Conservation (phyloP, 805 yeast genomes). For the Candida hispaniensis region DNA sequence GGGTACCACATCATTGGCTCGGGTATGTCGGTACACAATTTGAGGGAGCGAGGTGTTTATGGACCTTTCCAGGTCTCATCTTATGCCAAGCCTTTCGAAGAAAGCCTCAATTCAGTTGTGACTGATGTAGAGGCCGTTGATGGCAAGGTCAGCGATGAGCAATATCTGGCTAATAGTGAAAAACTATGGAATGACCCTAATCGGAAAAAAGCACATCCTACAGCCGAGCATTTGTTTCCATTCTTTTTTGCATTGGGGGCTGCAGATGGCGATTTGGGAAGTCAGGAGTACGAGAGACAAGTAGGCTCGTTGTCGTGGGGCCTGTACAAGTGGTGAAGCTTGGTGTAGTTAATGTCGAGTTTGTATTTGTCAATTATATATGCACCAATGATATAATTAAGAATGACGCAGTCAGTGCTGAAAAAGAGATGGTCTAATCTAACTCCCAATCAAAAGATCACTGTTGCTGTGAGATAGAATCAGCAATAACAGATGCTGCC, state of each 20-base stretch:
- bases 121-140: constrained; percentile 11
- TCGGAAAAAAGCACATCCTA: constrained; percentile 51
- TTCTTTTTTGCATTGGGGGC: constrained; percentile 51
- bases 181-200: constrained; percentile 33
- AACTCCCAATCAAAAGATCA: no score
- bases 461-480: no score
- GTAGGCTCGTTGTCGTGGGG: constrained; percentile 8
- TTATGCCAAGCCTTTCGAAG: constrained; percentile 45
- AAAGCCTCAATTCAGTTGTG: constrained; percentile 29
- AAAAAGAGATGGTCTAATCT: no score
- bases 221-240: constrained; percentile 65
- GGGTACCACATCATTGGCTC: constrained; percentile 50
- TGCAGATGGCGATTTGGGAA: constrained; percentile 20
- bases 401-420: no score
- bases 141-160: constrained; percentile 29
- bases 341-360: no score
- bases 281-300: constrained; percentile 7
- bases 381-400: no score
- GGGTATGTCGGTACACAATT: constrained; percentile 75
- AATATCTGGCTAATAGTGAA: constrained; percentile 29
- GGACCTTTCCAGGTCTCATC: constrained; percentile 29
- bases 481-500: constrained; percentile 11
- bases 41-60: constrained; percentile 39
- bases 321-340: constrained; percentile 12
- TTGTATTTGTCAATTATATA: no score